Percentiles rank a stretch among this genome's conserved stretches.
These are phyloP conservation scores for Furcasterigmium sp. DNA, from an alignment of 2,329 filamentous ascomycete genomes.

Conservation along the genomic window DNA sequence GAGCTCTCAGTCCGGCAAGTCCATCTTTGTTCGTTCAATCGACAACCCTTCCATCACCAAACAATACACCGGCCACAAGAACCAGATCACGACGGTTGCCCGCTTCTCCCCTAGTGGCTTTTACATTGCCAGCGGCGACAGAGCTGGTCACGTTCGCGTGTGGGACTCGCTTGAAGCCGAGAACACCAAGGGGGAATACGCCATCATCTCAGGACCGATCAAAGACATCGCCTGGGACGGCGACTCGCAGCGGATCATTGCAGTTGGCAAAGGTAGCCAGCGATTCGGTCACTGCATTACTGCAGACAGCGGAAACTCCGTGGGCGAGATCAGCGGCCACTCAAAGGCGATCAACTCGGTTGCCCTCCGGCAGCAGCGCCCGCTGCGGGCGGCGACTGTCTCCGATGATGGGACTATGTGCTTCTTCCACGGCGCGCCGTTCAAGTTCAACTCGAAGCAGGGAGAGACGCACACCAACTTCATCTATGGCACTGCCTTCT, in stretches of 20 bases:
- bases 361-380: conserved; percentile 81
- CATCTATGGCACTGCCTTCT: conserved; percentile 82
- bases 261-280: conserved; percentile 91
- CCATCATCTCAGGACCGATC: conserved; percentile 89
- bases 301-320: conserved; percentile 90
- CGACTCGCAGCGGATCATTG: conserved; percentile 93
- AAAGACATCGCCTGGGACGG: conserved; percentile 98
- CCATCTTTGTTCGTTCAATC: conserved; percentile 91
- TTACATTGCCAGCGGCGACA: conserved; percentile 90
- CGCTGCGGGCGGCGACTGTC: conserved; percentile 85
- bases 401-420: conserved; percentile 86
- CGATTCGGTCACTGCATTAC: conserved; percentile 92
- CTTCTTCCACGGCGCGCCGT: conserved; percentile 90
- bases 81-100: conserved; percentile 81
- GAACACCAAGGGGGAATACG: conserved; percentile 89
- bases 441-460: conserved; percentile 88
- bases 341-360: conserved; percentile 88
- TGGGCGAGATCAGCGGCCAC: conserved; percentile 91
- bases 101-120: conserved; percentile 92
- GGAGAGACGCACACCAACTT: conserved; percentile 80
- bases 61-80: conserved; percentile 84
- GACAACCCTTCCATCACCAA: conserved; percentile 79
- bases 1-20: conserved; percentile 74
- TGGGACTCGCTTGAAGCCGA: conserved; percentile 87
- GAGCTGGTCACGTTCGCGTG: conserved; percentile 76